phyloP scores from a whole-genome alignment of 176 grass and related monocot species.

The Poa annua region DNA sequence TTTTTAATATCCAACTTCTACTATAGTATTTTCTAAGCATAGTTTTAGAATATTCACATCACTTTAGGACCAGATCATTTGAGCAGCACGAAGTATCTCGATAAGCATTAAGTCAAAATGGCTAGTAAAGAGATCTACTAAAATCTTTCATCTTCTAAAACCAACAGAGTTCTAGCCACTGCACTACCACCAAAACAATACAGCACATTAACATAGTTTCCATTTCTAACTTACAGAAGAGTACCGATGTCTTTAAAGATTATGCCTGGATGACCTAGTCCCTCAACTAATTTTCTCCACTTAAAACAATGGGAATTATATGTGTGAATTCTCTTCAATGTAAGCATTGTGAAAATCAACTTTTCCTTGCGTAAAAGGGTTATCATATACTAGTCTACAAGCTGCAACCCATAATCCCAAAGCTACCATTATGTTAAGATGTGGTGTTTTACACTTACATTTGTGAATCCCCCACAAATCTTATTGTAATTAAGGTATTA shows the following conservation, averaged over 20 bases:
- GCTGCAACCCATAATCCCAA: background rate
- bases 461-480: background rate
- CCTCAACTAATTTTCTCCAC: background rate
- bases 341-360: background rate
- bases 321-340: background rate
- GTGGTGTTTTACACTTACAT: background rate
- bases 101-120: slow-evolving; percentile 27
- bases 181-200: background rate
- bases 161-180: background rate
- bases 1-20: slow-evolving; percentile 12
- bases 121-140: slow-evolving; percentile 11
- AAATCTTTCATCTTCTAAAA: slow-evolving; percentile 28
- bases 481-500: background rate
- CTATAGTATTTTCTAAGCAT: slow-evolving; percentile 22
- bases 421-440: slow-evolving; percentile 24
- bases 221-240: background rate
- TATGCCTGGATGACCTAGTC: background rate
- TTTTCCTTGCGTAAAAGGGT: background rate
- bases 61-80: slow-evolving; percentile 31
- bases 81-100: background rate
- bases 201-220: background rate
- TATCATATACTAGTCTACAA: background rate
- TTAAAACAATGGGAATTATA: slow-evolving; percentile 12
- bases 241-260: slow-evolving; percentile 6
- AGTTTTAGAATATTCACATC: slow-evolving; percentile 1